Evolutionary conservation across 2,329 filamentous ascomycete species (phyloP).

Genomic region (Penicillium sp.): DNA sequence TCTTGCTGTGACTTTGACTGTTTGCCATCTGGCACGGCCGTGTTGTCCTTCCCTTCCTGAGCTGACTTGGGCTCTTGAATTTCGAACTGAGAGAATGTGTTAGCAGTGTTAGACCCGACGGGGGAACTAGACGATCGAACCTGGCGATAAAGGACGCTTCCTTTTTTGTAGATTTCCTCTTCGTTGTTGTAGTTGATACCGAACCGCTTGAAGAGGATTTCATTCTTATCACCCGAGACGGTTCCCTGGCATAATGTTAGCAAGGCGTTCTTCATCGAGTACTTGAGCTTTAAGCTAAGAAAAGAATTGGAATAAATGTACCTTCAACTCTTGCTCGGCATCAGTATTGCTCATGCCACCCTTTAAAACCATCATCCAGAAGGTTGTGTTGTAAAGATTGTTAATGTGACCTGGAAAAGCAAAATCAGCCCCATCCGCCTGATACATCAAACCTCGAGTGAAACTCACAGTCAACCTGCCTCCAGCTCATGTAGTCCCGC

Average conservation of each 20-base stretch:
- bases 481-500: conserved; percentile 94
- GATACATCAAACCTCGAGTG: not conserved
- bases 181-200: conserved; percentile 98
- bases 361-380: conserved; percentile 83
- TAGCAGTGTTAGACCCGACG: not conserved
- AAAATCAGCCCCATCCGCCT: not conserved
- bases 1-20: conserved; percentile 81
- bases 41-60: conserved; percentile 21
- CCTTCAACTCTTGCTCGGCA: conserved; percentile 79
- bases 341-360: conserved; percentile 76
- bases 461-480: conserved; percentile 89
- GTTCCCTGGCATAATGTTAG: conserved; percentile 65
- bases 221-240: conserved; percentile 86
- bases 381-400: conserved; percentile 96
- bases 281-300: not conserved
- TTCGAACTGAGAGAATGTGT: conserved; percentile 61
- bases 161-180: conserved; percentile 88
- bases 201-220: conserved; percentile 88
- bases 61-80: conserved; percentile 62
- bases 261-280: not conserved
- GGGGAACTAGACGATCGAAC: conserved; percentile 46
- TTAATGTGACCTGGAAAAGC: conserved; percentile 79
- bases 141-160: conserved; percentile 85
- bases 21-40: conserved; percentile 45
- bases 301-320: conserved; percentile 36